These are phyloP conservation scores for Puccinia brachypodii DNA, from an alignment of 1,284 basidiomycete genomes.

Conservation along the genomic window DNA sequence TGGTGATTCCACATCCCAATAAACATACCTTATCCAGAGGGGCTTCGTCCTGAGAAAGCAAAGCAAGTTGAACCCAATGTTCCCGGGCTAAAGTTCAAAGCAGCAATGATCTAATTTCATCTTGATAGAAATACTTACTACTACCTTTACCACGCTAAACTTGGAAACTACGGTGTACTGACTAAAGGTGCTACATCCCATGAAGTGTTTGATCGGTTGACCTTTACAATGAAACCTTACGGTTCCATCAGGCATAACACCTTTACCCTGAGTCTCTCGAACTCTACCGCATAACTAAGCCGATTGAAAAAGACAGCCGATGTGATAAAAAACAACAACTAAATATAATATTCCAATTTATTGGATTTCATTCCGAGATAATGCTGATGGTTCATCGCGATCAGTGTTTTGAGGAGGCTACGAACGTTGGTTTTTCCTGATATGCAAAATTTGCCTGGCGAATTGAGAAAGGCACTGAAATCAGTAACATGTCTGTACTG, in stretches of 20 bases:
- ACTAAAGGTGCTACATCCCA: slow-evolving; percentile 97
- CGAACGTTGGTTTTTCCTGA: slow-evolving; percentile 94
- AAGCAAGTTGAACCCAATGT: background rate
- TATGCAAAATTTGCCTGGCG: slow-evolving; percentile 74
- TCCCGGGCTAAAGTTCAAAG: background rate
- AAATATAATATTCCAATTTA: background rate
- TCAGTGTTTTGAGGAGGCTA: background rate
- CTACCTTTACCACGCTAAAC: slow-evolving; percentile 75
- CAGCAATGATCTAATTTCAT: background rate
- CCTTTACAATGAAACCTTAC: slow-evolving; percentile 87
- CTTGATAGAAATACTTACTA: slow-evolving; percentile 58
- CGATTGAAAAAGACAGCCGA: background rate
- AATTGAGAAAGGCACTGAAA: background rate
- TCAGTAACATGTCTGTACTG: slow-evolving; percentile 51
- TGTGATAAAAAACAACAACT: background rate
- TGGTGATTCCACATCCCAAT: slow-evolving; percentile 89
- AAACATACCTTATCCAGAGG: slow-evolving; percentile 93
- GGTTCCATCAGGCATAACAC: slow-evolving; percentile 92
- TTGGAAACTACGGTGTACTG: slow-evolving; percentile 99
- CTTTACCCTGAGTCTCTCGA: slow-evolving; percentile 89
- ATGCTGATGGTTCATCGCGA: background rate
- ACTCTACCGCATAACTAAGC: slow-evolving; percentile 62
- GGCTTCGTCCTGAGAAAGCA: slow-evolving; percentile 64
- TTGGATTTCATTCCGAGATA: slow-evolving; percentile 51
- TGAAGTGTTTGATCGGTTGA: slow-evolving; percentile 86